Evolutionary conservation across 148 eudicot genomes (phyloP).

Genomic region (Rhododendron griersonianum): DNA sequence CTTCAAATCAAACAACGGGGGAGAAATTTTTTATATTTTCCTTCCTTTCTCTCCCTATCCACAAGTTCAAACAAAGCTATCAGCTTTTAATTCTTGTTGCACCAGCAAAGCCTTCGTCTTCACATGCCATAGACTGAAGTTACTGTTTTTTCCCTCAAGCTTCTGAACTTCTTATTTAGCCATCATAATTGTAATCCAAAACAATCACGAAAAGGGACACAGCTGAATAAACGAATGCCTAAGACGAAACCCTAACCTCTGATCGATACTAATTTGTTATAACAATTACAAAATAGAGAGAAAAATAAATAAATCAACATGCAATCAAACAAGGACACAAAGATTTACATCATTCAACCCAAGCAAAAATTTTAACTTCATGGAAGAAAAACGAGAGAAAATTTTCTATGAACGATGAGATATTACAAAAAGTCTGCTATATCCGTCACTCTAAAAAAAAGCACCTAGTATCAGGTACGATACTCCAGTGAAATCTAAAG

Average conservation of each 20-base stretch:
- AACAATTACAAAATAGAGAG: too few relatives aligned
- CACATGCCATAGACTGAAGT: too few relatives aligned
- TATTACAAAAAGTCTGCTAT: background rate
- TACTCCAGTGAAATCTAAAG: background rate
- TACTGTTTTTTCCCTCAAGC: too few relatives aligned
- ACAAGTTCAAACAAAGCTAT: too few relatives aligned
- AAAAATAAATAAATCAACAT: too few relatives aligned
- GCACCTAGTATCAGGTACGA: background rate
- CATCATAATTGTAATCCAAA: background rate
- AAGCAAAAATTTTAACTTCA: background rate
- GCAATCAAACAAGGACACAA: background rate
- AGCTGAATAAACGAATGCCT: background rate
- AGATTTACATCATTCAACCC: background rate
- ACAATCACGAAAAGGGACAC: background rate
- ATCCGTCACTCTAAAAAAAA: background rate
- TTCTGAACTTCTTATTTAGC: background rate
- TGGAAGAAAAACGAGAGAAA: background rate
- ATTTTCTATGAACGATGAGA: background rate
- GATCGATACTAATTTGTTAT: background rate
- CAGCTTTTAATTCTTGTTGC: background rate
- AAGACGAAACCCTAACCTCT: background rate
- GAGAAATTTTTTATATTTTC: too few relatives aligned
- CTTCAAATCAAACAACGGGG: too few relatives aligned
- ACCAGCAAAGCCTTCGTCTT: background rate
- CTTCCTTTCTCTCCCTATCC: too few relatives aligned